Evolutionary conservation across 1,284 basidiomycete species (phyloP).

Genomic region (Puccinia novopanici): DNA sequence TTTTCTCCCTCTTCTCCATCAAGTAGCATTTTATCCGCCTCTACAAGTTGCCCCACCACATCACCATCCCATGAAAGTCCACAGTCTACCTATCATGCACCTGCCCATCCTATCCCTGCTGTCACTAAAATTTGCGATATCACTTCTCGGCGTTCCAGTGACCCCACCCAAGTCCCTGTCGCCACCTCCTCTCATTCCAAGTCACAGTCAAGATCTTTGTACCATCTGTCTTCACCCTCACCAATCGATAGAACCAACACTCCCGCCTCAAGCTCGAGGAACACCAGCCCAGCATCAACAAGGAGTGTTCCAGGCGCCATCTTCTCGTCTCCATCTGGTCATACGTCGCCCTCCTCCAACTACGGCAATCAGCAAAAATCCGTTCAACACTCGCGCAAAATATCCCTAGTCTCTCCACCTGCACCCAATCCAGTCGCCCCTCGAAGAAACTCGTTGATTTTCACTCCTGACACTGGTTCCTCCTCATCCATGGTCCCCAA

Average conservation of each 20-base stretch:
- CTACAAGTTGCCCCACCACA: slow-evolving; percentile 13
- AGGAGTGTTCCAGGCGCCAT: neutral
- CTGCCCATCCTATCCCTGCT: slow-evolving; percentile 3
- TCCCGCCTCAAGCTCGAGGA: slow-evolving; percentile 26
- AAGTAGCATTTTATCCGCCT: neutral
- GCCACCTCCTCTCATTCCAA: slow-evolving; percentile 32
- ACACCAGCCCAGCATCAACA: slow-evolving; percentile 25
- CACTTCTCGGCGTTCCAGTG: slow-evolving; percentile 15
- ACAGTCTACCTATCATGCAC: neutral
- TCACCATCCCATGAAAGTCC: slow-evolving; percentile 14
- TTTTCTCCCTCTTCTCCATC: slow-evolving; percentile 19
- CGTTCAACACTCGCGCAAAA: slow-evolving; percentile 24
- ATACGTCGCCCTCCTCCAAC: slow-evolving; percentile 17
- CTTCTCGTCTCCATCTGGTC: neutral
- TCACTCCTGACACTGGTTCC: slow-evolving; percentile 32
- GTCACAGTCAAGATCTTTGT: slow-evolving; percentile 7
- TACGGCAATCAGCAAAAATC: neutral
- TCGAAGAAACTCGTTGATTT: slow-evolving; percentile 48
- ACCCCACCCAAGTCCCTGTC: slow-evolving; percentile 21
- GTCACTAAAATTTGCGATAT: neutral
- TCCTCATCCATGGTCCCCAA: slow-evolving; percentile 39
- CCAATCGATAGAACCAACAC: neutral
- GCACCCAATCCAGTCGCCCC: neutral
- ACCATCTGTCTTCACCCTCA: slow-evolving; percentile 33
- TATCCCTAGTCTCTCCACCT: slow-evolving; percentile 30